Base-by-base conservation (phyloP, 495 filamentous ascomycete genomes). In the Cercophora sp. region DNA sequence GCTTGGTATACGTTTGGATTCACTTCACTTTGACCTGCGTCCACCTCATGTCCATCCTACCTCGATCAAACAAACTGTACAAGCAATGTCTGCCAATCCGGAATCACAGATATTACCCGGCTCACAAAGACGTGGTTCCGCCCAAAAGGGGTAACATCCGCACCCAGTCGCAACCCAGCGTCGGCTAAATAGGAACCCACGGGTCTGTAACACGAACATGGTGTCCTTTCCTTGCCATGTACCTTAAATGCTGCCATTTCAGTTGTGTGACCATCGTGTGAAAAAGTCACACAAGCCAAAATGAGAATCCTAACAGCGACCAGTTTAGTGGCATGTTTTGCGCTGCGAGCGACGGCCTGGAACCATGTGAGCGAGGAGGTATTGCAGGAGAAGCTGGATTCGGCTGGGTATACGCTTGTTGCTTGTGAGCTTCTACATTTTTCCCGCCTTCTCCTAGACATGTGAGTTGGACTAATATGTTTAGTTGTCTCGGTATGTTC, bases 361-460 rank as follows among this genome's bases (percentile, higher is more conserved):
- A 59, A 68, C 22, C 67, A 72, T 56, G 57, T 56, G 1, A 64
- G 55, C 23, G 65, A 66, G 20, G 45, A 60, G 11, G 55, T 64
- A 4, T 64, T 76, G 15, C 62, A 65, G 20, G 57, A 60, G 11
- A 60, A 60, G 8, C 56, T 74, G 29, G 51, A 59, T 18, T 58
- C 60, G 8, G 62, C 71, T 29, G 66, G 69, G 5, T 60, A 71
- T 40, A 67, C 61, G 2, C 55, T 75, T 13, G 65, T 73, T 48
- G 70, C 72, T 40, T 76, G 71, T 71, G 65, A 69, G 71, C 51
- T 25, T 51, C 34, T 26, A n/a, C 48, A n/a, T n/a, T n/a, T n/a
- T n/a, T n/a, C n/a, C n/a, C 19, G 18, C 22, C 11, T 9, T 9
- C 46, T 23, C 20, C 4, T 25, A 18, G n/a, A 11, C n/a, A 16